Evolutionary conservation across 352 stramenopile genomes (phyloP), one percentile per base, ranked within the genome.

Genomic region (Pythium inflatum): DNA sequence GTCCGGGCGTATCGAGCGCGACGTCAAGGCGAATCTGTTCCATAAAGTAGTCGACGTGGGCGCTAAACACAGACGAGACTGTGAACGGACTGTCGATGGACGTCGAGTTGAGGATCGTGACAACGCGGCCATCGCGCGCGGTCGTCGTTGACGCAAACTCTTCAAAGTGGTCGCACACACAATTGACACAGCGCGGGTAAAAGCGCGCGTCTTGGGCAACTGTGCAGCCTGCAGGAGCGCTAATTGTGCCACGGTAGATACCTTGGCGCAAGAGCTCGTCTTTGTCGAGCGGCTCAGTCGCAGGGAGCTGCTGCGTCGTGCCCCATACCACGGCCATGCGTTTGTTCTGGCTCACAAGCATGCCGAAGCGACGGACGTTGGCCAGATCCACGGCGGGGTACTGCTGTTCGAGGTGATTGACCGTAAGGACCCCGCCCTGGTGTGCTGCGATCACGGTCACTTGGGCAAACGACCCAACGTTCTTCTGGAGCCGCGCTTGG

Each of bases 31-130:
- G 56, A 20, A 63, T 63, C 56, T 63, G 56, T 27, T 63, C 56
- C 40, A 63, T 63, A 25, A 63, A 63, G 56, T 63, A 63, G 25
- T 63, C 56, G 14, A 63, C 56, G 56, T 63, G 56, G 24, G 56
- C 38, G 0, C 54, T 41, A 43, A 63, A 63, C 16, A 63, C 56
- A 18, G 56, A 16, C 24, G 56, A 12, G 25, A 63, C n/a, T 9
- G 18, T 33, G 20, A 63, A 63, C 3, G 30, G 30, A 25, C 56
- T 63, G 40, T 63, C 56, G 25, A 54, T 53, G 11, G 56, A 51
- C 30, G 56, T 63, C 27, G 56, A 63, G 38, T 63, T 63, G 40
- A 54, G 45, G 18, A 63, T 43, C 13, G 56, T 63, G 25, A 63
- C 40, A 16, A 63, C 25, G 24, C 56, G 56, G 14, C 56, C 56